Base-by-base conservation (phyloP, 305 asterid genomes). In the Fraxinus platypoda region DNA sequence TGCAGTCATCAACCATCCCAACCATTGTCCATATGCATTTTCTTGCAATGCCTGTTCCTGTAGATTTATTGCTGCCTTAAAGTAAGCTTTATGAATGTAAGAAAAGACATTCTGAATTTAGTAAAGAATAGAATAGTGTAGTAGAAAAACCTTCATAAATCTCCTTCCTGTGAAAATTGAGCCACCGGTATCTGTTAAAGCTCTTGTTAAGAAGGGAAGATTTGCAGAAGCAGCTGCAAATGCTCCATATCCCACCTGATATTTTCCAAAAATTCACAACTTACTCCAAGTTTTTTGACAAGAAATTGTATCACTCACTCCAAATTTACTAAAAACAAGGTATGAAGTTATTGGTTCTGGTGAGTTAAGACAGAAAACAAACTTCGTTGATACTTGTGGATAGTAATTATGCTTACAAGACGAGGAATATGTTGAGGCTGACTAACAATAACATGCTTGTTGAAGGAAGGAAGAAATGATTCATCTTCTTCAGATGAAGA, bases 1-100 rank as follows among this genome's bases (percentile, higher is more conserved):
- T 46, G 86, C 88, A 23, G 90, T 89, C 91, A 89, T 89, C 82
- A 89, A 8, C 91, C 91, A 89, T 7, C 91, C 90, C 77, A 89
- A 49, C 83, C 78, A 82, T 35, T 89, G 87, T 28, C 90, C 91
- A 68, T 74, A 87, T 8, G 70, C 71, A 66, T 57, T 87, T 74
- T 81, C 85, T 38, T 80, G 43, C 2, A 46, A 3, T 21, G 73
- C 78, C 9, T 43, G 30, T 68, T 81, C 80, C 87, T 88, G 70
- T 64, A 66, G 2, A 13, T 52, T 41, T 33, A 31, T 11, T 43
- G 52, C 15, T 3, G 4, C 52, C 52, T 43, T 43, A 11, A 12
- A 43, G 1, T 43, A 11, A 43, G 52, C 4, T 43, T 43, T 43
- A 11, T 11, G 52, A 41, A 4, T 15, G 4, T 46, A 76, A 11